Evolutionary conservation across 148 eudicot species (phyloP).

Genomic region (Beta vulgaris): DNA sequence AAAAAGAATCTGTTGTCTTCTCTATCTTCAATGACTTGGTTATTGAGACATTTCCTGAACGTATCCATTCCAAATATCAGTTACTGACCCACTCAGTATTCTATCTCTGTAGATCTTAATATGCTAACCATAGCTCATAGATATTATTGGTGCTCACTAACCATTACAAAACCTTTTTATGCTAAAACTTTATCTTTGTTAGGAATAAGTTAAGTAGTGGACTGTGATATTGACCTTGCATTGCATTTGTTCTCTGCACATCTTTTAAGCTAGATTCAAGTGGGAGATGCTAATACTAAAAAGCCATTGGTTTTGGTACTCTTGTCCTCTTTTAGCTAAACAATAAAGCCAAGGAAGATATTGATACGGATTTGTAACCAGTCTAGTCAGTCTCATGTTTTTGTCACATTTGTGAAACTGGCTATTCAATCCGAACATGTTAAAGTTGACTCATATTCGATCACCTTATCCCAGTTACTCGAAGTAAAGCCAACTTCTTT

Average conservation of each 20-base stretch:
- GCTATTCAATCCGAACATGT: too few relatives aligned
- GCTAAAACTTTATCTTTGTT: not conserved
- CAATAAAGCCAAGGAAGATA: conserved; percentile 7
- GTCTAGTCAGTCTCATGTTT: conserved; percentile 14
- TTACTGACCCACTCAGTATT: conserved; percentile 16
- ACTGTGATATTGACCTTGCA: conserved; percentile 15
- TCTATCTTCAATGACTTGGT: conserved; percentile 1
- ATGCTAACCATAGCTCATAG: not conserved
- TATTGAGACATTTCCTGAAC: conserved; percentile 13
- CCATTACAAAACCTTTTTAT: not conserved
- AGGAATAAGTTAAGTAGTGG: conserved; percentile 7
- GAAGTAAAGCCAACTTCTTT: too few relatives aligned
- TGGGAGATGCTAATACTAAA: conserved; percentile 6
- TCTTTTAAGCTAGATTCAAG: conserved; percentile 19
- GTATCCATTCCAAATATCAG: conserved; percentile 17
- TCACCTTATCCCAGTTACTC: too few relatives aligned
- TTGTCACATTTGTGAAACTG: conserved; percentile 13
- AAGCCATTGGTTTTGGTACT: not conserved
- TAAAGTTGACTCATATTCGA: too few relatives aligned
- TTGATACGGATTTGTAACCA: conserved; percentile 11
- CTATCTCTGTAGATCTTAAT: not conserved
- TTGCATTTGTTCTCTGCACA: conserved; percentile 2
- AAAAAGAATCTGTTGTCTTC: conserved; percentile 23
- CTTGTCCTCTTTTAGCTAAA: conserved; percentile 3
- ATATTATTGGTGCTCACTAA: conserved; percentile 10